Percentiles rank a stretch among this genome's conserved stretches.
phyloP scores from a whole-genome alignment of 2,329 filamentous ascomycete species.

The Fusarium sp. region DNA sequence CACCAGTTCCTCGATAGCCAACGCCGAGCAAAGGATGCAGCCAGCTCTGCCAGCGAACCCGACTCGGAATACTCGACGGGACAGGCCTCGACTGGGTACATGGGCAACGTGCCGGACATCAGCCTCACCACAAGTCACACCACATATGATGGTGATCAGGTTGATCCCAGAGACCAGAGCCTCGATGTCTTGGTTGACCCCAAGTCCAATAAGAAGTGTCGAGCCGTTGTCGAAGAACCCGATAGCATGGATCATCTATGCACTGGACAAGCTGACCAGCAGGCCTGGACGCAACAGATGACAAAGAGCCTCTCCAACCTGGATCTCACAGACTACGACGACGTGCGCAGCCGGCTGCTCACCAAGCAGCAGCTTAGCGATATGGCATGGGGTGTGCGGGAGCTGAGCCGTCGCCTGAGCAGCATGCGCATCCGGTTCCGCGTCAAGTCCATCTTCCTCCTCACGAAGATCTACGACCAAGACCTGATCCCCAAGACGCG shows the following conservation, averaged over 20 bases:
- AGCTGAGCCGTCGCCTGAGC: constrained; percentile 86
- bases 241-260: constrained; percentile 55
- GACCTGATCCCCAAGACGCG: constrained; percentile 81
- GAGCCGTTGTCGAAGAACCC: constrained; percentile 55
- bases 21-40: constrained; percentile 49
- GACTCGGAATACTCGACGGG: constrained; percentile 45
- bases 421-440: constrained; percentile 85
- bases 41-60: constrained; percentile 43
- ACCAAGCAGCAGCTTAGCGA: constrained; percentile 96
- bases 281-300: constrained; percentile 64
- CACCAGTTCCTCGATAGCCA: constrained; percentile 74
- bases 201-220: constrained; percentile 38
- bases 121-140: constrained; percentile 20
- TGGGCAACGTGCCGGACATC: constrained; percentile 22
- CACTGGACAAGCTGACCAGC: constrained; percentile 68
- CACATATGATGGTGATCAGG: constrained; percentile 19
- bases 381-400: constrained; percentile 96
- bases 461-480: constrained; percentile 93
- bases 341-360: constrained; percentile 76
- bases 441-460: constrained; percentile 84
- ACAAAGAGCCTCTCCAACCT: constrained; percentile 55
- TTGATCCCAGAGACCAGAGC: constrained; percentile 29
- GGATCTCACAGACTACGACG: constrained; percentile 52
- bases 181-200: constrained; percentile 40
- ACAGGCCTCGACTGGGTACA: constrained; percentile 44